phyloP scores from a whole-genome alignment of 2,329 filamentous ascomycete genomes.

The Endoconidiophora polonica region DNA sequence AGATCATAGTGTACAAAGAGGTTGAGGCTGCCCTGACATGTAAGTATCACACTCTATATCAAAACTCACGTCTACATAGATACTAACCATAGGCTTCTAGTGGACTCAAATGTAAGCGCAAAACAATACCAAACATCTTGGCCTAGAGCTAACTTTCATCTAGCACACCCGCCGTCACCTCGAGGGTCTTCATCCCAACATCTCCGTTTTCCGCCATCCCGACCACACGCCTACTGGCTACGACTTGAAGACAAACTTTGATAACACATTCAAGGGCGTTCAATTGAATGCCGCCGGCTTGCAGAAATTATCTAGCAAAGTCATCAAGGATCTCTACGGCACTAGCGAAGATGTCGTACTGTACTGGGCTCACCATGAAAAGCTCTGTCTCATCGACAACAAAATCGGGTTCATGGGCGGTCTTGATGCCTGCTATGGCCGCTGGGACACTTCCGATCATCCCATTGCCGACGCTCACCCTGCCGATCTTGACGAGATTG shows the following conservation, averaged over 20 bases:
- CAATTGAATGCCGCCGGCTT: conserved; percentile 34
- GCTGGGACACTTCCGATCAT: conserved; percentile 62
- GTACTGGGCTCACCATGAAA: conserved; percentile 91
- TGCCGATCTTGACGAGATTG: conserved; percentile 52
- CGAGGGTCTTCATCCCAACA: conserved; percentile 65
- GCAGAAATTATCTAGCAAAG: conserved; percentile 52
- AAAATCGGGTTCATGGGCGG: conserved; percentile 78
- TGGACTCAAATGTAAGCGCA: conserved; percentile 29
- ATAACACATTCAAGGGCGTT: conserved; percentile 37
- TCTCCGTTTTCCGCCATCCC: conserved; percentile 77
- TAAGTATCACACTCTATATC: conserved; percentile 33
- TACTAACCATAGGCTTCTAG: conserved; percentile 14
- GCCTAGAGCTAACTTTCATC: conserved; percentile 12
- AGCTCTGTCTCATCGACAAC: conserved; percentile 70
- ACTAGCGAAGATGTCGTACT: conserved; percentile 65
- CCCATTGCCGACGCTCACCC: conserved; percentile 74
- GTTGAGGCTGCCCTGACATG: conserved; percentile 64
- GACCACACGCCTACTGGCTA: conserved; percentile 67
- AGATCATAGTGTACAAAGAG: conserved; percentile 87
- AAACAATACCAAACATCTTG: not conserved
- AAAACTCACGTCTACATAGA: not conserved
- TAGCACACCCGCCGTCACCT: conserved; percentile 65
- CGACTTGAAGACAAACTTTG: conserved; percentile 50
- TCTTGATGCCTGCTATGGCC: conserved; percentile 70
- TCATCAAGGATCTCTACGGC: conserved; percentile 65